Percentiles rank a stretch among this genome's conserved stretches.
Evolutionary conservation across 345 rosid genomes (phyloP).

Genomic region (Linum usitatissimum): DNA sequence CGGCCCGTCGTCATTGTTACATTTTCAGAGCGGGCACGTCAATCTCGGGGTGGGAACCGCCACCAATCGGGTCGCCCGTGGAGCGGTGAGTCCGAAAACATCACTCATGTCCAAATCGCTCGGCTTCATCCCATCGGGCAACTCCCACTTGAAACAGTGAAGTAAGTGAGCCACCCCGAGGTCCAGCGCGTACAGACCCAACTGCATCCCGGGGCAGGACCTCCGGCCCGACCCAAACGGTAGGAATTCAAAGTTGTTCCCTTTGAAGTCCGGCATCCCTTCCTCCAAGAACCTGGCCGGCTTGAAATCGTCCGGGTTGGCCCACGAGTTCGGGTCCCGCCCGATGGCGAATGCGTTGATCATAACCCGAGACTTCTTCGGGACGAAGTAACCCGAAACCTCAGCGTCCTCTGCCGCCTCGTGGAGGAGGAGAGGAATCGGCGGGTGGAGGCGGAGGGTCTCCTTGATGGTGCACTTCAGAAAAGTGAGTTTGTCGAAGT

Average conservation of each 20-base stretch:
- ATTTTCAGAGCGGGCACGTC: conserved; percentile 26
- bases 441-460: conserved; percentile 22
- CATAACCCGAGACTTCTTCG: conserved; percentile 57
- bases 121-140: conserved; percentile 86
- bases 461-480: conserved; percentile 19
- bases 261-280: conserved; percentile 64
- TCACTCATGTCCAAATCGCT: conserved; percentile 77
- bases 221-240: conserved; percentile 91
- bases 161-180: conserved; percentile 59
- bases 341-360: conserved; percentile 75
- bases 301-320: conserved; percentile 51
- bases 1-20: too few relatives aligned
- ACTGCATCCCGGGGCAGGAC: conserved; percentile 93
- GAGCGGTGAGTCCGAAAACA: conserved; percentile 78
- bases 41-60: conserved; percentile 53
- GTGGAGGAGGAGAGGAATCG: conserved; percentile 59
- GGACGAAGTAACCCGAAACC: conserved; percentile 54
- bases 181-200: conserved; percentile 71
- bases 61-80: conserved; percentile 51
- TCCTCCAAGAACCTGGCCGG: conserved; percentile 64
- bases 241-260: conserved; percentile 65
- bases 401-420: conserved; percentile 59
- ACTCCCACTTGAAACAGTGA: conserved; percentile 70
- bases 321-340: conserved; percentile 62
- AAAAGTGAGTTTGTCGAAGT: conserved; percentile 13